Conservation (phyloP, 805 yeast species). For the Saturnispora ahearnii region DNA sequence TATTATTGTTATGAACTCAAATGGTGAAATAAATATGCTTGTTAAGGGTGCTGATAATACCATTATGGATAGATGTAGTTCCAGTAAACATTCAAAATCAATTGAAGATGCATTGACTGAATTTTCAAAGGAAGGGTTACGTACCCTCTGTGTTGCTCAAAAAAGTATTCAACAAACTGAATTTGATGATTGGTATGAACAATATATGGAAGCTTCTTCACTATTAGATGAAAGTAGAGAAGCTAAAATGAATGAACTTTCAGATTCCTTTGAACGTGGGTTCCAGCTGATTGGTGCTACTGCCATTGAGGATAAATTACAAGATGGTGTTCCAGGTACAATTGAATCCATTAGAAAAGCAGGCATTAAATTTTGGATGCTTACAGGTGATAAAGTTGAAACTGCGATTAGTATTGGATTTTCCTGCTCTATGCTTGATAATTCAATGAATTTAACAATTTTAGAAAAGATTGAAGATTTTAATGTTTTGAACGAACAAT, state of each 20-base stretch:
- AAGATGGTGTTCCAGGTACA: conserved; percentile 70
- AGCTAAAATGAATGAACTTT: conserved; percentile 40
- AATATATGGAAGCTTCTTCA: conserved; percentile 49
- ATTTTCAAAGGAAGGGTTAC: conserved; percentile 67
- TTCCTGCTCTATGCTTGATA: conserved; percentile 61
- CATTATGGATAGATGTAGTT: conserved; percentile 39
- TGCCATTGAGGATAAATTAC: conserved; percentile 73
- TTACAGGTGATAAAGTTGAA: conserved; percentile 76
- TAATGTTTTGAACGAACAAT: conserved; percentile 13
- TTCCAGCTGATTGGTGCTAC: conserved; percentile 64
- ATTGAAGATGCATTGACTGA: conserved; percentile 55
- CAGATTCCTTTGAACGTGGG: conserved; percentile 50
- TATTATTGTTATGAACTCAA: conserved; percentile 45
- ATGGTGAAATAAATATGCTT: conserved; percentile 35
- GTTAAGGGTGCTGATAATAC: conserved; percentile 74
- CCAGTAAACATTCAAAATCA: conserved; percentile 27
- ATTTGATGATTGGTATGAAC: conserved; percentile 46
- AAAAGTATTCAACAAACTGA: conserved; percentile 36
- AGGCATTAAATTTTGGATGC: conserved; percentile 75
- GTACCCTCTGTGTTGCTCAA: conserved; percentile 67
- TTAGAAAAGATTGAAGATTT: conserved; percentile 30
- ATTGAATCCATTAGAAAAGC: conserved; percentile 58
- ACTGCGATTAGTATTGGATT: conserved; percentile 81
- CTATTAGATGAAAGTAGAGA: conserved; percentile 53
- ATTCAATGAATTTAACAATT: conserved; percentile 59